Evolutionary conservation across 2,329 filamentous ascomycete species (phyloP).

Genomic region (Cladosporium sp.): DNA sequence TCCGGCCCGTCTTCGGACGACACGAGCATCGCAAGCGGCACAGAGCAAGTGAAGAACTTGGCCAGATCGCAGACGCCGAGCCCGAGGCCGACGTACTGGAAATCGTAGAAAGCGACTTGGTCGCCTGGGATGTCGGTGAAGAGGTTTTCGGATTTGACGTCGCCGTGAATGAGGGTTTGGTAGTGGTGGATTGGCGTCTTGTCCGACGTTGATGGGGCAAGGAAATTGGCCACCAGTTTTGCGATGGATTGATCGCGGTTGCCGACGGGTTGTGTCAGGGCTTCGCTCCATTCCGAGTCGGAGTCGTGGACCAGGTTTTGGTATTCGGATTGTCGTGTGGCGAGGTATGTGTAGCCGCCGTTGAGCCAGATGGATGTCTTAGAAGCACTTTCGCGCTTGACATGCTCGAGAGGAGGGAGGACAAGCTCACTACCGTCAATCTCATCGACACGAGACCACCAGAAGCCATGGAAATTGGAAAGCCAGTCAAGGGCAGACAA

Average conservation of each 20-base stretch:
- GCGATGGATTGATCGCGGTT: conserved; percentile 20
- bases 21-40: conserved; percentile 57
- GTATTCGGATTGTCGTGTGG: conserved; percentile 61
- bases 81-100: conserved; percentile 66
- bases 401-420: conserved; percentile 59
- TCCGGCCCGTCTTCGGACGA: conserved; percentile 33
- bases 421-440: conserved; percentile 43
- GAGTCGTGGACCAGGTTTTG: conserved; percentile 47
- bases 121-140: conserved; percentile 56
- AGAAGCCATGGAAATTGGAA: conserved; percentile 59
- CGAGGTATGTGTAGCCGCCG: conserved; percentile 68
- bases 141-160: conserved; percentile 69
- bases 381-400: neutral
- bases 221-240: conserved; percentile 54
- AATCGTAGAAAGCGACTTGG: conserved; percentile 65
- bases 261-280: conserved; percentile 46
- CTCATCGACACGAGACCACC: conserved; percentile 43
- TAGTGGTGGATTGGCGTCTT: conserved; percentile 41
- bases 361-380: conserved; percentile 55
- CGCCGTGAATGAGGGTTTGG: conserved; percentile 65
- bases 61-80: conserved; percentile 66
- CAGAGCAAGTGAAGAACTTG: conserved; percentile 67
- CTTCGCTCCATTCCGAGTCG: conserved; percentile 56
- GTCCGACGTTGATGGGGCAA: conserved; percentile 43
- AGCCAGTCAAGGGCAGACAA: conserved; percentile 62